Evolutionary conservation across 345 rosid species (phyloP), one percentile per base, ranked within the genome.

Genomic region (Brassica incana): DNA sequence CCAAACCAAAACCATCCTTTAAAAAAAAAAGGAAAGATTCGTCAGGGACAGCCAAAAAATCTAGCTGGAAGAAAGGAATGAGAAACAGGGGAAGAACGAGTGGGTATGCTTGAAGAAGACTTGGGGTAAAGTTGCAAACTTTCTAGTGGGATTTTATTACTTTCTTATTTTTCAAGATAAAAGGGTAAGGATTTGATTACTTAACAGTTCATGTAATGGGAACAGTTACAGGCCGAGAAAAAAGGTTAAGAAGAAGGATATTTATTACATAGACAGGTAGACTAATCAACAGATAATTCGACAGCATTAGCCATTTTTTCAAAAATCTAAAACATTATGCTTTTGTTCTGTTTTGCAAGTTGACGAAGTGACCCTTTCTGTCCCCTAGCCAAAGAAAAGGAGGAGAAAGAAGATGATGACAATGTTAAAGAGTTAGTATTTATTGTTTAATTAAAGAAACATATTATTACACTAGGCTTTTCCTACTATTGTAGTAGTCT

Each of bases 21-120:
- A 18, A 18, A 18, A 6, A 9, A 67, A 78, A 10, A 67, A 78
- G 61, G 52, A 35, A 50, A 80, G 79, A 80, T 80, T 75, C 79
- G 6, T 74, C 35, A 65, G 50, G 52, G 4, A 69, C 15, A 54
- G 25, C 12, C 6, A 43, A 52, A 48, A 52, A 5, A 52, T 63
- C 56, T 62, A 80, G 8, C 78, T 74, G 78, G 62, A 3, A 72
- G 25, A 58, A 25, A 72, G 25, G 77, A 72, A 78, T 58, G 18
- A 73, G 67, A 66, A 62, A 80, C 12, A 78, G 56, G 60, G 67
- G 25, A 52, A 65, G 48, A 72, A 27, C 14, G 72, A 56, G 67
- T 69, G 83, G 79, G 72, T 62, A 38, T 74, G 62, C 68, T 80
- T 80, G 23, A 20, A 20, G 59, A 74, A 80, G 62, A 70, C 45